Percentiles rank a stretch among this genome's conserved stretches.
Conservation (phyloP, 2,329 filamentous ascomycete genomes). For the Aureobasidium melanogenum region DNA sequence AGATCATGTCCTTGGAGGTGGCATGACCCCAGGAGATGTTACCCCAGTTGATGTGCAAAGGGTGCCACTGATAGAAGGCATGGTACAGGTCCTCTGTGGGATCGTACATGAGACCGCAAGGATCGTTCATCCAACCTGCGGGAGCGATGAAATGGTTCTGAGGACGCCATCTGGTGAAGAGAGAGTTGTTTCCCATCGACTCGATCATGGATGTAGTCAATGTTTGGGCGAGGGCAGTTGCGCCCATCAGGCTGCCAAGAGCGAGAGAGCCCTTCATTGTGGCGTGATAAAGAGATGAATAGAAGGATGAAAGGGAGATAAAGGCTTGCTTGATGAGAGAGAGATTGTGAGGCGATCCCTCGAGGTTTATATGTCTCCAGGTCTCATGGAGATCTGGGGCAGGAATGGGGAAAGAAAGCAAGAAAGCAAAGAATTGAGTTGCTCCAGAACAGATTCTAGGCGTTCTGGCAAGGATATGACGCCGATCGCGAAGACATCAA, state of each 20-base stretch:
- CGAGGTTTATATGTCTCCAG: neutral
- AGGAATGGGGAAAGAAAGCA: neutral
- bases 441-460: conserved; percentile 3
- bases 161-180: conserved; percentile 41
- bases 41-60: conserved; percentile 39
- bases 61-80: conserved; percentile 45
- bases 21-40: conserved; percentile 46
- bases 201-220: conserved; percentile 25
- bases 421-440: conserved; percentile 6
- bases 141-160: conserved; percentile 39
- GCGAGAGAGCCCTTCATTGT: conserved; percentile 9
- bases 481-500: neutral
- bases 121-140: conserved; percentile 43
- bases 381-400: neutral
- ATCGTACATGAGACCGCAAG: conserved; percentile 44
- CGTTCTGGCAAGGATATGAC: neutral
- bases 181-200: conserved; percentile 36
- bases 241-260: conserved; percentile 1
- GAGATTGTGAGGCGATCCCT: neutral
- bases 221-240: conserved; percentile 1
- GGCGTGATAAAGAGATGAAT: neutral
- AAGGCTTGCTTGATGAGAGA: neutral
- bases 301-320: neutral
- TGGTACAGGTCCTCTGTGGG: conserved; percentile 41
- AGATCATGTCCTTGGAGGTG: conserved; percentile 40